Evolutionary conservation across 768 basidiomycete species (phyloP).

Genomic region (Cystoderma amianthinum): DNA sequence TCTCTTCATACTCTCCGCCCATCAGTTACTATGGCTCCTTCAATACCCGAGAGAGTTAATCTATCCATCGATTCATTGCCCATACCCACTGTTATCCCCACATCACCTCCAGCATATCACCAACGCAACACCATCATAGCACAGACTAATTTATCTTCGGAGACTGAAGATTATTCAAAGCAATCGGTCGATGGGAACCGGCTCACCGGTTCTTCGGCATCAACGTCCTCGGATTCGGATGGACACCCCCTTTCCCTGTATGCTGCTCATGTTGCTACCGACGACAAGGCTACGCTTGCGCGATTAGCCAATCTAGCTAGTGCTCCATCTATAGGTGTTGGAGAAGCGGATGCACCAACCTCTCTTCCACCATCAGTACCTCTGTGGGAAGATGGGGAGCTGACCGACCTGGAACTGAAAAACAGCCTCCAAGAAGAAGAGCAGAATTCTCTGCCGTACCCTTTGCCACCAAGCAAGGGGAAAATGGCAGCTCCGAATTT

Average conservation of each 20-base stretch:
- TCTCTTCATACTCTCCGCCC: slow-evolving; percentile 10
- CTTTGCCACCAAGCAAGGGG: slow-evolving; percentile 37
- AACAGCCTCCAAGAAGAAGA: slow-evolving; percentile 3
- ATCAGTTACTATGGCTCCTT: neutral
- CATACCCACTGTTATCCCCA: slow-evolving; percentile 9
- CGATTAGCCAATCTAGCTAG: slow-evolving; percentile 45
- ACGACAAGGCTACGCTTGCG: slow-evolving; percentile 56
- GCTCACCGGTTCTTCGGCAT: slow-evolving; percentile 1
- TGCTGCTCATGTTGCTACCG: slow-evolving; percentile 57
- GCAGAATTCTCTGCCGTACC: slow-evolving; percentile 22
- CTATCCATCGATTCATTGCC: slow-evolving; percentile 9
- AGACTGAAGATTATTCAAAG: neutral
- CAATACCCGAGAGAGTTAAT: neutral
- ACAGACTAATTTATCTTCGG: slow-evolving; percentile 3
- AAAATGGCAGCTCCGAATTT: slow-evolving; percentile 30
- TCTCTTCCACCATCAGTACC: slow-evolving; percentile 36
- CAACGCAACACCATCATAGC: slow-evolving; percentile 14
- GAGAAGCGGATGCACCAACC: slow-evolving; percentile 10
- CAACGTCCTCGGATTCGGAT: slow-evolving; percentile 1
- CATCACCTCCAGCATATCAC: slow-evolving; percentile 36
- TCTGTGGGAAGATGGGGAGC: slow-evolving; percentile 47
- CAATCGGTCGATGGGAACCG: slow-evolving; percentile 3
- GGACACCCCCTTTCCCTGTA: slow-evolving; percentile 18
- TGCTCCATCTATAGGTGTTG: slow-evolving; percentile 37
- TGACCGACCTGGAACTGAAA: slow-evolving; percentile 26